Evolutionary conservation across 169 alveolate species (phyloP).

Genomic region (Ichthyophthirius multifiliis): DNA sequence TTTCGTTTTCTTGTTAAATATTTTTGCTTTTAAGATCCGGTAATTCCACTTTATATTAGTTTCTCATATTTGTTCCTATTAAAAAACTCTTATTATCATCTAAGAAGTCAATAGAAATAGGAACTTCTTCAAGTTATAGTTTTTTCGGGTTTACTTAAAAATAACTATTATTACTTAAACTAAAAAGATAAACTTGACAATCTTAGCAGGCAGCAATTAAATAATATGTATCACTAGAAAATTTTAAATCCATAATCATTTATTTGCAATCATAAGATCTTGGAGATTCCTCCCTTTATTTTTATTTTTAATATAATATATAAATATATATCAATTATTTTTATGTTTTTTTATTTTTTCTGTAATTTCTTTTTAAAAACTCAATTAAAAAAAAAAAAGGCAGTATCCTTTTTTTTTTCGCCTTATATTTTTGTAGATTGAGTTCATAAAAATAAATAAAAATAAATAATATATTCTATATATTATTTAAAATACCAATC

Average conservation of each 20-base stretch:
- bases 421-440: no score
- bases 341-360: no score
- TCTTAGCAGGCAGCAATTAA: slow-evolving; percentile 59
- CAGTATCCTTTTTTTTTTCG: no score
- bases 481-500: no score
- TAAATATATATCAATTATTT: no score
- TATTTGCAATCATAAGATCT: slow-evolving; percentile 58
- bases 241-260: slow-evolving; percentile 54
- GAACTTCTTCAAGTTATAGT: slow-evolving; percentile 58
- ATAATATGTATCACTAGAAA: slow-evolving; percentile 50
- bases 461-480: no score
- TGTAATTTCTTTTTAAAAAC: no score
- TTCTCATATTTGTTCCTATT: slow-evolving; percentile 54
- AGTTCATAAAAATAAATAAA: no score
- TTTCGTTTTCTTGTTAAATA: slow-evolving; percentile 45
- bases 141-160: slow-evolving; percentile 51
- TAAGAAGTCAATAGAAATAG: slow-evolving; percentile 57
- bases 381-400: no score
- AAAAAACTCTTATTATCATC: slow-evolving; percentile 62
- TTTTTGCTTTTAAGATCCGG: slow-evolving; percentile 41
- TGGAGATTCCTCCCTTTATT: slow-evolving; percentile 50
- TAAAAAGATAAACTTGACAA: slow-evolving; percentile 49
- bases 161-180: slow-evolving; percentile 45
- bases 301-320: no score
- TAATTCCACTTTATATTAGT: slow-evolving; percentile 39